These are phyloP conservation scores for Aegilops umbellulata DNA, from an alignment of 176 grass and related monocot species.

Conservation along the genomic window DNA sequence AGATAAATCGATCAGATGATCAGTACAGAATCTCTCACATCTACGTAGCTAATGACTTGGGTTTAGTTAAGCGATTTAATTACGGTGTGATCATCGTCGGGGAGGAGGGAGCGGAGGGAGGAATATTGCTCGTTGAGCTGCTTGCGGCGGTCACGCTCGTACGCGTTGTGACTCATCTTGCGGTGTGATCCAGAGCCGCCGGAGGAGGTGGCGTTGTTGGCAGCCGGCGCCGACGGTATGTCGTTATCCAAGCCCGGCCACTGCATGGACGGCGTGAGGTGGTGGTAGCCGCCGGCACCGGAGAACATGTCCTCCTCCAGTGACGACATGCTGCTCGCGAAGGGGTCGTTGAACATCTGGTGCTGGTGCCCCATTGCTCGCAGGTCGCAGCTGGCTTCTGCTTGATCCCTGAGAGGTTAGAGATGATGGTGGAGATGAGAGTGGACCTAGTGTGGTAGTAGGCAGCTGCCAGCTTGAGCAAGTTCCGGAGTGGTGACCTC, in stretches of 20 bases:
- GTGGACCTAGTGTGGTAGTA: too few species aligned
- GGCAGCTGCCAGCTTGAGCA: background rate
- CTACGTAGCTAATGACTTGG: too few species aligned
- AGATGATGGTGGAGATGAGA: too few species aligned
- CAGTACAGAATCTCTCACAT: too few species aligned
- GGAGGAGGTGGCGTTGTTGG: constrained; percentile 23
- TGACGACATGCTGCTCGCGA: constrained; percentile 43
- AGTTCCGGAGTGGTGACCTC: background rate
- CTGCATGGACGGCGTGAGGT: background rate
- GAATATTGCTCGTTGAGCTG: constrained; percentile 87
- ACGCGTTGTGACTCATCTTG: constrained; percentile 88
- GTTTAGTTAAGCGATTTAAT: background rate
- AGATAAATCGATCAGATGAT: background rate
- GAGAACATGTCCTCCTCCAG: too few species aligned
- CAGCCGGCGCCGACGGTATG: constrained; percentile 21
- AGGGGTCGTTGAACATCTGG: constrained; percentile 44
- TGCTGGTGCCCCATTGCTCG: constrained; percentile 33
- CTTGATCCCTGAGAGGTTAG: too few species aligned
- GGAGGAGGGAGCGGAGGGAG: constrained; percentile 69
- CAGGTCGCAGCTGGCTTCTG: too few species aligned
- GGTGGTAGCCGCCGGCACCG: constrained; percentile 5
- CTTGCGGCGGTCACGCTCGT: constrained; percentile 86
- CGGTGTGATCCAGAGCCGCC: constrained; percentile 29
- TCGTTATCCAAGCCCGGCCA: constrained; percentile 37
- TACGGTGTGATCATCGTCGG: constrained; percentile 64